A percentile compares a stretch with the other conserved stretches of the same genome.
Evolutionary conservation across 768 basidiomycete genomes (phyloP).

Genomic region (Phanerochaete sordida): DNA sequence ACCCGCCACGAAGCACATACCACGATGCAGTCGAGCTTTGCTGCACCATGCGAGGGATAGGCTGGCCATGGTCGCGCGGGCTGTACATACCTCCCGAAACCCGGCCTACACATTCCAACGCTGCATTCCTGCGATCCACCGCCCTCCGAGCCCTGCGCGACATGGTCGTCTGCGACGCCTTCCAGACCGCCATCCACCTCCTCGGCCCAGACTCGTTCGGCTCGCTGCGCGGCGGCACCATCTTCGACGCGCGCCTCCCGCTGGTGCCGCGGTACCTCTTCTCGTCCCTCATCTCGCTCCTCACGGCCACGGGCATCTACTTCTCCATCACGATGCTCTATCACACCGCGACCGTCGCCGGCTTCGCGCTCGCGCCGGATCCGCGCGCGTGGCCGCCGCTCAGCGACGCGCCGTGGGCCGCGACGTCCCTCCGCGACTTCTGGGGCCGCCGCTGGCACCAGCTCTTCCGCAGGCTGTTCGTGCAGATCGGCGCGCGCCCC

Average conservation of each 20-base stretch:
- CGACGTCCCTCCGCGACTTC: constrained; percentile 34
- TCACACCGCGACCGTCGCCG: constrained; percentile 19
- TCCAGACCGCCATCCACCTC: constrained; percentile 44
- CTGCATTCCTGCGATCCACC: constrained; percentile 34
- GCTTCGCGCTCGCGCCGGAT: constrained; percentile 23
- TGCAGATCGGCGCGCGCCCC: constrained; percentile 28
- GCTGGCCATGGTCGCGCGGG: constrained; percentile 55
- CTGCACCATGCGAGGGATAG: constrained; percentile 51
- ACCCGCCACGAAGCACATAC: background rate
- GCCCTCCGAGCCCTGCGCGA: constrained; percentile 31
- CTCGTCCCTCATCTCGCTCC: background rate
- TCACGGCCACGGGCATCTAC: constrained; percentile 9
- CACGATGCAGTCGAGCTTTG: constrained; percentile 45
- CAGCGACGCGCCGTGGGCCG: constrained; percentile 30
- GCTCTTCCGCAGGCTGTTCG: constrained; percentile 28
- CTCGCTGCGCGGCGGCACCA: constrained; percentile 29
- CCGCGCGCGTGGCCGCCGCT: constrained; percentile 31
- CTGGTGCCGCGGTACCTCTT: constrained; percentile 29
- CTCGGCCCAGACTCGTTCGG: constrained; percentile 30
- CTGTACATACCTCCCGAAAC: constrained; percentile 31
- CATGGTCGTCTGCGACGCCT: constrained; percentile 38
- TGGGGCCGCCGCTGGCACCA: constrained; percentile 40
- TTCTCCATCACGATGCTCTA: constrained; percentile 19
- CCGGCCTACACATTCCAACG: constrained; percentile 18
- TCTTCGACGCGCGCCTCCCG: constrained; percentile 33